Conservation (phyloP, 176 grass and related monocot species). For the Oryza rufipogon region DNA sequence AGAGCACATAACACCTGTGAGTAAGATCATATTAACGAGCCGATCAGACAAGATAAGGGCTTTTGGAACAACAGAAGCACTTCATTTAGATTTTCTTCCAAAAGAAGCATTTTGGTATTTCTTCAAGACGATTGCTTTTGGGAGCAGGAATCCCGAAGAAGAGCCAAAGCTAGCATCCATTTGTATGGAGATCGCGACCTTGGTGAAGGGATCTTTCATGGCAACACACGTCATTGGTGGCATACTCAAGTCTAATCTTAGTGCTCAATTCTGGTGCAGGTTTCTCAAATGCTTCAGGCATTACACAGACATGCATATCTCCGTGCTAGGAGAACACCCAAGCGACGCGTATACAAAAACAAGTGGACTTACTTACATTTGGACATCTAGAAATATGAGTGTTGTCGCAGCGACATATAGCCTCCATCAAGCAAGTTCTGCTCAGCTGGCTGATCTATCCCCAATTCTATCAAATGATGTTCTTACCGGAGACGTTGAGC, state of each 20-base stretch:
- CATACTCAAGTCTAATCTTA: not conserved
- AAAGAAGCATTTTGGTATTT: constrained; percentile 25
- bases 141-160: not conserved
- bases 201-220: not conserved
- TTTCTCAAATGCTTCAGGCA: not conserved
- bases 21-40: constrained; percentile 21
- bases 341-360: not conserved
- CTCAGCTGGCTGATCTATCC: not conserved
- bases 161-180: not conserved
- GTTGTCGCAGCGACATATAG: not conserved
- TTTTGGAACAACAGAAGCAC: not conserved
- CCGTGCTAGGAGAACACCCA: not conserved
- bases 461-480: not conserved
- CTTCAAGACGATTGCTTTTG: constrained; percentile 16
- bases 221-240: fast-evolving
- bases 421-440: not conserved
- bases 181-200: not conserved
- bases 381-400: not conserved
- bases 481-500: not conserved
- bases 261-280: not conserved
- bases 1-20: not conserved
- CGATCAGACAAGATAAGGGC: not conserved
- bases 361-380: not conserved
- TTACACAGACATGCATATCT: not conserved
- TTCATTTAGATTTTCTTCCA: not conserved